phyloP scores from a whole-genome alignment of 495 filamentous ascomycete species.

The Tuber borchii region DNA sequence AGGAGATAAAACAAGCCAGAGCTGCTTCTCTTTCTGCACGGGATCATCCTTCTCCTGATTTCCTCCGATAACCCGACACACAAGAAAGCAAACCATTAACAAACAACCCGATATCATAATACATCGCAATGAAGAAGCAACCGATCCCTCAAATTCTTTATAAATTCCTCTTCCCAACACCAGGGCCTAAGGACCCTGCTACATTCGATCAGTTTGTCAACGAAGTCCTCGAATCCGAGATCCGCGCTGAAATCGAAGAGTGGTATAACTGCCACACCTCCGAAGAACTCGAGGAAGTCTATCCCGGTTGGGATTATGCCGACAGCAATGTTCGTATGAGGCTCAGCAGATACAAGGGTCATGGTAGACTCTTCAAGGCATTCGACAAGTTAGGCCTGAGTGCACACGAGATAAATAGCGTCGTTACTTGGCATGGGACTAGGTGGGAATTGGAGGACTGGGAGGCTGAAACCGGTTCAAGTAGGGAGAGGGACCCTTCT shows the following conservation, averaged over 20 bases:
- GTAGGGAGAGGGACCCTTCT: neutral
- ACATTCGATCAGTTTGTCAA: slow-evolving; percentile 31
- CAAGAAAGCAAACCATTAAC: slow-evolving; percentile 1
- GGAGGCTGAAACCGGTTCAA: neutral
- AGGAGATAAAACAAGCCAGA: neutral
- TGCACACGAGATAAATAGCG: slow-evolving; percentile 26
- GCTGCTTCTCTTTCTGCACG: neutral
- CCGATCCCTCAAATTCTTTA: slow-evolving; percentile 29
- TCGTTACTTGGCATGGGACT: slow-evolving; percentile 32
- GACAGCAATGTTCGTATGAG: slow-evolving; percentile 26
- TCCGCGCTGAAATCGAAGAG: slow-evolving; percentile 32
- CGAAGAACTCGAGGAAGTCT: slow-evolving; percentile 27
- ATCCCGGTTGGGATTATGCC: slow-evolving; percentile 34
- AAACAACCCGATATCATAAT: neutral
- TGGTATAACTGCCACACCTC: slow-evolving; percentile 24
- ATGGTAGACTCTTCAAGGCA: slow-evolving; percentile 27
- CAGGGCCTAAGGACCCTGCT: slow-evolving; percentile 25
- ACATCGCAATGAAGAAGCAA: slow-evolving; percentile 27
- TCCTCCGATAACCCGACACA: neutral
- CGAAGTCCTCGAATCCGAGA: slow-evolving; percentile 29
- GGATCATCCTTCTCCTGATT: neutral
- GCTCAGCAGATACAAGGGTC: slow-evolving; percentile 23
- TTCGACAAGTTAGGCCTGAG: slow-evolving; percentile 36
- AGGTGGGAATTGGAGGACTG: slow-evolving; percentile 18
- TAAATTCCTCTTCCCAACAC: slow-evolving; percentile 28